Base-by-base conservation (phyloP, 2,329 filamentous ascomycete genomes). In the Penicillium sp. region DNA sequence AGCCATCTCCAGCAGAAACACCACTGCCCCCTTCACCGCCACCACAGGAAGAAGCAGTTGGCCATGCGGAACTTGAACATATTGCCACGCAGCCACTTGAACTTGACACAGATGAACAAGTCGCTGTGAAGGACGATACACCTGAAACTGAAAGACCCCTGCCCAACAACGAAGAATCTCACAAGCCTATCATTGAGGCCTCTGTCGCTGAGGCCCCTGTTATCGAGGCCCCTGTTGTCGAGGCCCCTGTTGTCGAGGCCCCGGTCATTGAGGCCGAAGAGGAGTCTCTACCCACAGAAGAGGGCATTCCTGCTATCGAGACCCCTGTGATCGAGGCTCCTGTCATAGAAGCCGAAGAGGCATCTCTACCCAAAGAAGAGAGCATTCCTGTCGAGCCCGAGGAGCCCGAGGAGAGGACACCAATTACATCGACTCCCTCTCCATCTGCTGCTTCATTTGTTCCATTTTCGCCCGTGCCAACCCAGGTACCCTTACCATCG, bases 401-500 rank as follows among this genome's bases (percentile, higher is more conserved):
- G 39, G 65, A 67, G 45, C 26, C 8, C 3, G 26, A 14, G 43
- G 65, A 67, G 35, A 61, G 55, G 35, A 58, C 59, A 39, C 61
- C 64, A 52, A 59, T 67, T 19, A 61, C 67, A 57, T 62, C 64
- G 55, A 56, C 66, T 29, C 66, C 26, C 11, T 31, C 29, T 49
- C 46, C 70, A 44, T 62, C 63, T 45, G 60, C 60, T 37, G 60
- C 60, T 35, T 67, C 71, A 37, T 62, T 63, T 44, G 59, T 60
- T 26, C 50, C 64, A 33, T 66, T 64, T 47, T 66, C 67, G 35
- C 64, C 64, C 29, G 58, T 58, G 13, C 62, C 69, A 39, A 62
- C 63, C 25, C 61, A 63, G 44, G 61, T 69, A 26, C 69, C 69
- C 19, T 53, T 70, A 23, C 69, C 70, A 55, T 72, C 72, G 13